Conservation (phyloP, 306 rosid genomes). For the Quercus berberidifolia region DNA sequence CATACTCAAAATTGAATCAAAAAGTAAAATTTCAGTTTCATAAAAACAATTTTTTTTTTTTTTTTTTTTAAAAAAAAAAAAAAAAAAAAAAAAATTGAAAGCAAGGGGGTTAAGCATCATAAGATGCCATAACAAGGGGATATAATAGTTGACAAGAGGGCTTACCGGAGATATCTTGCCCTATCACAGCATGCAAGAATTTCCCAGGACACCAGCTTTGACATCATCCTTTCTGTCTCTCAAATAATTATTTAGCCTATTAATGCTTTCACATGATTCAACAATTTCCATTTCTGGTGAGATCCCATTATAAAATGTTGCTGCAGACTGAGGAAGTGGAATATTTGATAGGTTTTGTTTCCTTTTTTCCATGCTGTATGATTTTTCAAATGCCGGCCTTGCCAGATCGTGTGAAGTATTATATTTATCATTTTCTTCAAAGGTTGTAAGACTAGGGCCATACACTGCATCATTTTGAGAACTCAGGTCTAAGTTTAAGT, state of each 20-base stretch:
- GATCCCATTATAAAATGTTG: slow-evolving; percentile 55
- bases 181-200: slow-evolving; percentile 69
- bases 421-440: slow-evolving; percentile 27
- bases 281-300: slow-evolving; percentile 63
- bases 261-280: slow-evolving; percentile 61
- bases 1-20: not conserved
- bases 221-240: slow-evolving; percentile 65
- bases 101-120: not conserved
- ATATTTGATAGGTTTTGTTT: slow-evolving; percentile 41
- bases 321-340: slow-evolving; percentile 72
- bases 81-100: not conserved
- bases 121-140: not conserved
- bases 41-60: not conserved
- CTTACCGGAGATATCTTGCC: slow-evolving; percentile 63
- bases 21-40: not conserved
- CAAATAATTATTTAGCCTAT: slow-evolving; percentile 55
- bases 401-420: slow-evolving; percentile 12
- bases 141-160: slow-evolving; percentile 2
- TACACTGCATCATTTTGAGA: slow-evolving; percentile 18
- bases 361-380: slow-evolving; percentile 40
- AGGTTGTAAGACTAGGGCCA: slow-evolving; percentile 10
- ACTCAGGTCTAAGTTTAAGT: slow-evolving; percentile 16
- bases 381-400: slow-evolving; percentile 30
- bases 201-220: slow-evolving; percentile 68
- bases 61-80: too few species aligned